These are phyloP conservation scores for Chlorella sp. DNA, from an alignment of 139 green algal species.

Conservation along the genomic window DNA sequence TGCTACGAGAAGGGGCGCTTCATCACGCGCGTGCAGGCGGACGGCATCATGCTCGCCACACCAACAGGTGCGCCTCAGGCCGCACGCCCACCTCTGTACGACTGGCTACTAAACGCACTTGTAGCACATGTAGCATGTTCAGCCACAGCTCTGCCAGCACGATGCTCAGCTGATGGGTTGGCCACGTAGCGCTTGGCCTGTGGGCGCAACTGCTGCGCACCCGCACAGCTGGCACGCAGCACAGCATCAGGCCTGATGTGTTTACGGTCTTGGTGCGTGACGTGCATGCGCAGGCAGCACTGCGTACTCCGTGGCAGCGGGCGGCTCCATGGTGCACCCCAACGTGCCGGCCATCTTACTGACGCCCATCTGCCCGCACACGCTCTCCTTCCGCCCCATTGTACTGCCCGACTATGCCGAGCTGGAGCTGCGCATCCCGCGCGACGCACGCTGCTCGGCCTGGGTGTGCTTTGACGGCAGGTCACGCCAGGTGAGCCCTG, in stretches of 20 bases:
- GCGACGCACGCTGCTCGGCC: slow-evolving; percentile 67
- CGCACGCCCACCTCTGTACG: no score
- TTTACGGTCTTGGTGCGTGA: neutral
- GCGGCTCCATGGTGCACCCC: slow-evolving; percentile 88
- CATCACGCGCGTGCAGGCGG: slow-evolving; percentile 83
- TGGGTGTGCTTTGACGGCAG: slow-evolving; percentile 97
- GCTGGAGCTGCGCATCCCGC: slow-evolving; percentile 71
- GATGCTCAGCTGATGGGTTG: no score
- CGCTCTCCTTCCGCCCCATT: slow-evolving; percentile 90
- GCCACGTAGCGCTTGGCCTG: neutral
- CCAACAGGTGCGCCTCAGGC: slow-evolving; percentile 54
- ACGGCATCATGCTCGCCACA: slow-evolving; percentile 93
- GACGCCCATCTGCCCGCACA: slow-evolving; percentile 93
- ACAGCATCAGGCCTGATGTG: neutral
- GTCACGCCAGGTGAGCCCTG: slow-evolving; percentile 5
- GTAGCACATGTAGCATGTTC: no score
- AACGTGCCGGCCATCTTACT: slow-evolving; percentile 87
- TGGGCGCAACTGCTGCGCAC: neutral
- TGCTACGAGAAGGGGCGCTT: slow-evolving; percentile 73
- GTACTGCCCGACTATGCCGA: slow-evolving; percentile 91
- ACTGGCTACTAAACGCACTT: no score
- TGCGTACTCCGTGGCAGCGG: slow-evolving; percentile 90
- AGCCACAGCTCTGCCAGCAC: no score
- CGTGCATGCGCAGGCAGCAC: slow-evolving; percentile 67
- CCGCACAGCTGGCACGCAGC: neutral